These are phyloP conservation scores for Colletotrichum scovillei DNA, from an alignment of 2,329 filamentous ascomycete genomes.

Conservation along the genomic window DNA sequence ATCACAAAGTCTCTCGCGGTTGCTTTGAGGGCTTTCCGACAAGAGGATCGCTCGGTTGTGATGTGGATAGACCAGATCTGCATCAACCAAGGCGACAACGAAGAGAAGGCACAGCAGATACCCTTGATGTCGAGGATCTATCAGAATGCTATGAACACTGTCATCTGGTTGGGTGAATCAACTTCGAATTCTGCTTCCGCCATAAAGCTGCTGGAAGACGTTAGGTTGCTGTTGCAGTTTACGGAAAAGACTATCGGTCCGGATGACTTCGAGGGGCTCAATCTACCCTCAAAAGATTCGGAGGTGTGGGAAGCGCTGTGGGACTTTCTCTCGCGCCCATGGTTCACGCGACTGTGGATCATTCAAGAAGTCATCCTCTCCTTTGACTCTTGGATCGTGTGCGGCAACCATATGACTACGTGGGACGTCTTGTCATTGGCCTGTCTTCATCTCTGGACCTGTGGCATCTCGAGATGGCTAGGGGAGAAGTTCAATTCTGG, in stretches of 20 bases:
- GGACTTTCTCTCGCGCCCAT: conserved; percentile 9
- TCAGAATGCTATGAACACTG: background rate
- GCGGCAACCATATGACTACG: background rate
- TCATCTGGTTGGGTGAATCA: conserved; percentile 39
- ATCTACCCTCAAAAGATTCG: background rate
- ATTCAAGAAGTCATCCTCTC: conserved; percentile 24
- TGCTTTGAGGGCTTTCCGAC: conserved; percentile 1
- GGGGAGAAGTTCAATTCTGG: background rate
- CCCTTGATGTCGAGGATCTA: conserved; percentile 34
- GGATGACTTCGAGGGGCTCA: background rate
- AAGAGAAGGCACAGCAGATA: conserved; percentile 34
- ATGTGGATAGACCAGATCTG: conserved; percentile 37
- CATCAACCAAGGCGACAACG: conserved; percentile 26
- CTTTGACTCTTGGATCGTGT: conserved; percentile 12
- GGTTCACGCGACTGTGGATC: conserved; percentile 28
- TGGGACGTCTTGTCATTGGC: background rate
- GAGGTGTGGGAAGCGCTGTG: background rate
- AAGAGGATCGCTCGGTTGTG: background rate
- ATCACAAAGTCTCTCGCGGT: conserved; percentile 18
- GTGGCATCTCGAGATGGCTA: conserved; percentile 11
- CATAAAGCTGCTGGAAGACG: background rate
- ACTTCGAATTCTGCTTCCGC: conserved; percentile 39
- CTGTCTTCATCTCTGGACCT: conserved; percentile 1
- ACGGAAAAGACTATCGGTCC: background rate
- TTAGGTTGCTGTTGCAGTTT: conserved; percentile 5